phyloP scores from a whole-genome alignment of 345 rosid species.

The Excoecaria agallocha region DNA sequence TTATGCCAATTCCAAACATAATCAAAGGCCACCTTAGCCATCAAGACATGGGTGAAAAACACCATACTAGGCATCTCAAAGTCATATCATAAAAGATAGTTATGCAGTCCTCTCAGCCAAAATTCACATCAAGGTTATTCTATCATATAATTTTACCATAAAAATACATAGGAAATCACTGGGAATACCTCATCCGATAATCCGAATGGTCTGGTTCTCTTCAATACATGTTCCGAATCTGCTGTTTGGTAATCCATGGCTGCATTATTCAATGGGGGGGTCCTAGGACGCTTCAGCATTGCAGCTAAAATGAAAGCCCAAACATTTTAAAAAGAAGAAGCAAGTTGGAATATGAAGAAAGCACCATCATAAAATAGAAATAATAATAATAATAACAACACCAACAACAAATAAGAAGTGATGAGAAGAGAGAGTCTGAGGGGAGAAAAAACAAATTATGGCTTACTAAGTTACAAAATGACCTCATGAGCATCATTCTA shows the following conservation, averaged over 20 bases:
- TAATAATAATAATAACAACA: neutral
- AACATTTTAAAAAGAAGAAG: neutral
- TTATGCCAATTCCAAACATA: neutral
- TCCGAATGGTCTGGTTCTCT: slow-evolving; percentile 73
- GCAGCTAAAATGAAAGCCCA: slow-evolving; percentile 35
- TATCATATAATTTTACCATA: neutral
- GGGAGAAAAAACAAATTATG: neutral
- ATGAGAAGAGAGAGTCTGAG: neutral
- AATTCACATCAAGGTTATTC: neutral
- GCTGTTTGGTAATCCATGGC: slow-evolving; percentile 75
- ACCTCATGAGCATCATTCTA: neutral
- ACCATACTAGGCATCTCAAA: slow-evolving; percentile 10
- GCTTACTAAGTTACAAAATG: neutral
- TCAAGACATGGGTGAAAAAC: neutral
- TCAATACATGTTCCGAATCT: slow-evolving; percentile 66
- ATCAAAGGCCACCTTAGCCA: neutral
- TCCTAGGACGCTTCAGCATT: slow-evolving; percentile 68
- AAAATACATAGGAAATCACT: neutral
- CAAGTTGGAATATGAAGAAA: neutral
- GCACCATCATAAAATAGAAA: too few species aligned
- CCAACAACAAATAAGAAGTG: neutral
- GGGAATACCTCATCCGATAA: slow-evolving; percentile 62
- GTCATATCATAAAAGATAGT: neutral
- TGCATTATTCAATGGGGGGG: slow-evolving; percentile 53
- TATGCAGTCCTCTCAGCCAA: neutral